Evolutionary conservation across 495 filamentous ascomycete genomes (phyloP), one percentile per base, ranked within the genome.

Genomic region (Penicillium maclennaniae): DNA sequence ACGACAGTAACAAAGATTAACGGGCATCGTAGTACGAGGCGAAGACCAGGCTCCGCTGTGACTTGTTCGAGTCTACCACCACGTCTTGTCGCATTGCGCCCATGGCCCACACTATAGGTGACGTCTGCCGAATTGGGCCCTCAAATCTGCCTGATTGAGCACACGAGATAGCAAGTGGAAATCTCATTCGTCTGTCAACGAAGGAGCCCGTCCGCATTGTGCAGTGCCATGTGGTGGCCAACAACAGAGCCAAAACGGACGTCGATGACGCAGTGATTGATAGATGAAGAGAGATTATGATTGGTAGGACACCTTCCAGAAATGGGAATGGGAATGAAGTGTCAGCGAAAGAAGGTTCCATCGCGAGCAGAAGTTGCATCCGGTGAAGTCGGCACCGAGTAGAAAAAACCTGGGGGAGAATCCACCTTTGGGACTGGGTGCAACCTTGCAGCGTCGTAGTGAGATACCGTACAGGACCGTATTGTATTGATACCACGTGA

Each of bases 311-410:
- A 42, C 21, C 26, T n/a, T 25, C 28, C 43, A 46, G 21, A 49
- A 49, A 40, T 43, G 16, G 23, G n/a, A n/a, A n/a, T n/a, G n/a
- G 49, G 45, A 43, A 10, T 20, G 17, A 41, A 27, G 49, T 40
- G 51, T 45, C 40, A 59, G 45, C 38, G 16, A 43, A 43, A 25
- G 51, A 60, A 50, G 56, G 62, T 65, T 52, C 51, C 62, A 65
- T 65, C 47, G 39, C 45, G 31, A 34, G 31, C 31, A 58, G 56
- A 46, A 58, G 69, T 72, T 71, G 69, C 69, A 72, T 72, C 59
- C 66, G 63, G 67, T 54, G 58, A 61, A 57, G 45, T 63, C 51
- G 60, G 58, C 42, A 61, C 60, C 55, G 52, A 51, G 47, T 17
- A 43, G 27, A 7, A 49, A 47, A 56, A 48, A 52, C 7, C 42